phyloP scores from a whole-genome alignment of 768 basidiomycete genomes.

The Clavaria fumosa region DNA sequence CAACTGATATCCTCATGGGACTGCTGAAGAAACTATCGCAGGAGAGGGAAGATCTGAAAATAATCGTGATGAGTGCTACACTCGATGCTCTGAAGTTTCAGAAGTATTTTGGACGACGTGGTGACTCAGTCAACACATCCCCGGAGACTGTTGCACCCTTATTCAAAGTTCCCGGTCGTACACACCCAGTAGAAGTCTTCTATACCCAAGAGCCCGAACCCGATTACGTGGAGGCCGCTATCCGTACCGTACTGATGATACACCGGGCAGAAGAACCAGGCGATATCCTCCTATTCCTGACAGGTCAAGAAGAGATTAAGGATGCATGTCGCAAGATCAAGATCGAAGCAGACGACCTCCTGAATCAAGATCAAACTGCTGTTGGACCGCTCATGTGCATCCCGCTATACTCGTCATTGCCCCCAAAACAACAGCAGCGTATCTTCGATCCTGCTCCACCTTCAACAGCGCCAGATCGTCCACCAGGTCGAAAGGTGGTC shows the following conservation, averaged over 20 bases:
- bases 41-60: slow-evolving; percentile 77
- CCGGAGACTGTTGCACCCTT: slow-evolving; percentile 53
- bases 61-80: slow-evolving; percentile 97
- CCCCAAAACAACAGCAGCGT: slow-evolving; percentile 86
- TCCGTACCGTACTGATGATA: slow-evolving; percentile 92
- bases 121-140: no score
- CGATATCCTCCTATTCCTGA: slow-evolving; percentile 88
- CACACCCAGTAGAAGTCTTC: slow-evolving; percentile 92
- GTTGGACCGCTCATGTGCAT: slow-evolving; percentile 84
- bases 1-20: slow-evolving; percentile 98
- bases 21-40: slow-evolving; percentile 75
- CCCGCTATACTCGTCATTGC: slow-evolving; percentile 89
- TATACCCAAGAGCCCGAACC: slow-evolving; percentile 87
- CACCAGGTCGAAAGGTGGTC: slow-evolving; percentile 86
- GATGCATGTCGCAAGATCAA: slow-evolving; percentile 91
- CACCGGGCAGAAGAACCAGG: slow-evolving; percentile 91
- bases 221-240: slow-evolving; percentile 95
- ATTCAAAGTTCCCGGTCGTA: slow-evolving; percentile 85
- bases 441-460: slow-evolving; percentile 87
- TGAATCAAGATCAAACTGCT: slow-evolving; percentile 49
- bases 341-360: slow-evolving; percentile 73
- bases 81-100: slow-evolving; percentile 95
- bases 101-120: slow-evolving; percentile 64
- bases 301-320: slow-evolving; percentile 97
- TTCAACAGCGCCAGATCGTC: slow-evolving; percentile 43